These are phyloP conservation scores for Colletotrichum sp. DNA, from an alignment of 2,329 filamentous ascomycete species.

Conservation along the genomic window DNA sequence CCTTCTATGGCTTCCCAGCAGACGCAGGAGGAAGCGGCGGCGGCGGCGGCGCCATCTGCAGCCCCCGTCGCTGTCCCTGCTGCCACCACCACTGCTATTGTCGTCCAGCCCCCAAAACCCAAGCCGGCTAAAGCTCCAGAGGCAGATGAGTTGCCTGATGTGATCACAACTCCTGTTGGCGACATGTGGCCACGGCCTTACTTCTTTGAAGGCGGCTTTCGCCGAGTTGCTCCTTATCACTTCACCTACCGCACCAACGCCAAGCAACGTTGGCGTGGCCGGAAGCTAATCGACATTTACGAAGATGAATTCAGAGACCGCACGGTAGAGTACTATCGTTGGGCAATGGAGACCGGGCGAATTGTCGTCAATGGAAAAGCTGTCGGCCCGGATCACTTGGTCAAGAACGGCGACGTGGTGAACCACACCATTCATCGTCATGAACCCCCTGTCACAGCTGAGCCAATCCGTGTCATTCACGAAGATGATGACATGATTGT, in stretches of 20 bases:
- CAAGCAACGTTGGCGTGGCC: constrained; percentile 90
- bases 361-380: constrained; percentile 81
- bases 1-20: constrained; percentile 4
- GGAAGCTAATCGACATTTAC: constrained; percentile 86
- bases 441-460: constrained; percentile 87
- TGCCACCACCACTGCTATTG: neutral
- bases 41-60: neutral
- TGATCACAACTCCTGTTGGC: constrained; percentile 37
- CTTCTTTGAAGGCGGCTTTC: constrained; percentile 81
- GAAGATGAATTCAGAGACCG: constrained; percentile 90
- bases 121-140: neutral
- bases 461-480: constrained; percentile 82
- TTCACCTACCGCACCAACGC: constrained; percentile 95
- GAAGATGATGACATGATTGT: constrained; percentile 94
- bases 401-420: constrained; percentile 90
- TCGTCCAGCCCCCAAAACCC: neutral
- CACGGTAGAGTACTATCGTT: constrained; percentile 83
- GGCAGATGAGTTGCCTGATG: constrained; percentile 11
- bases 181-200: constrained; percentile 70
- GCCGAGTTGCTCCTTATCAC: constrained; percentile 85
- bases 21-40: neutral
- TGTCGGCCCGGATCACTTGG: constrained; percentile 70
- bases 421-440: constrained; percentile 95
- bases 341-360: constrained; percentile 79
- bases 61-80: neutral